These are phyloP conservation scores for Saturnispora bothae DNA, from an alignment of 805 yeast species.

Conservation along the genomic window DNA sequence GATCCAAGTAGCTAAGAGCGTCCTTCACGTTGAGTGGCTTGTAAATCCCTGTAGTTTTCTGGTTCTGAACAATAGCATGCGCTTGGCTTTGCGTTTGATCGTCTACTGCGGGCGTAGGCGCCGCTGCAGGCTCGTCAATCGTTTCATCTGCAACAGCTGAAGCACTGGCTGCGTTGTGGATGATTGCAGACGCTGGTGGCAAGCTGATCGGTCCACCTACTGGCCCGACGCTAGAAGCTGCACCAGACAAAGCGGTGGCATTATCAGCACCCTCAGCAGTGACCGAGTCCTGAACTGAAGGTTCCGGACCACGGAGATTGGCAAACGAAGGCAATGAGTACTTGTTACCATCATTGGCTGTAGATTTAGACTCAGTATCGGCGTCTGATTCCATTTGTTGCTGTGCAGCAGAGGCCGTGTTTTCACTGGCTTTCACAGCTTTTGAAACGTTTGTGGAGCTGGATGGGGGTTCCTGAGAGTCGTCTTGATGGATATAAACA, in stretches of 20 bases:
- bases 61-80: slow-evolving; percentile 9
- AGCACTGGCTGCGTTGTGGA: slow-evolving; percentile 10
- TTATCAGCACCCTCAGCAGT: not conserved
- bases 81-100: slow-evolving; percentile 9
- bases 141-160: slow-evolving; percentile 11
- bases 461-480: not conserved
- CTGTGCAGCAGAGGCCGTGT: too few relatives aligned
- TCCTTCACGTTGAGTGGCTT: slow-evolving; percentile 91
- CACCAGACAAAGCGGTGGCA: not conserved
- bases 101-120: slow-evolving; percentile 5
- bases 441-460: too few relatives aligned
- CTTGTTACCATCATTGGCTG: too few relatives aligned
- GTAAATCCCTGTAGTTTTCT: slow-evolving; percentile 31
- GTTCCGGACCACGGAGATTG: too few relatives aligned
- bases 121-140: not conserved
- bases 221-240: not conserved
- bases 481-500: slow-evolving; percentile 6
- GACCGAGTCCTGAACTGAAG: too few relatives aligned
- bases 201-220: slow-evolving; percentile 16
- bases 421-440: too few relatives aligned
- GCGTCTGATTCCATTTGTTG: too few relatives aligned
- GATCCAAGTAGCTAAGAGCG: slow-evolving; percentile 90
- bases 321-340: slow-evolving; percentile 7
- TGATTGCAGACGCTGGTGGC: slow-evolving; percentile 21
- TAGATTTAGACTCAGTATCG: too few relatives aligned